Evolutionary conservation across 73 alveolate species (phyloP).

Genomic region (Paramecium primaurelia): DNA sequence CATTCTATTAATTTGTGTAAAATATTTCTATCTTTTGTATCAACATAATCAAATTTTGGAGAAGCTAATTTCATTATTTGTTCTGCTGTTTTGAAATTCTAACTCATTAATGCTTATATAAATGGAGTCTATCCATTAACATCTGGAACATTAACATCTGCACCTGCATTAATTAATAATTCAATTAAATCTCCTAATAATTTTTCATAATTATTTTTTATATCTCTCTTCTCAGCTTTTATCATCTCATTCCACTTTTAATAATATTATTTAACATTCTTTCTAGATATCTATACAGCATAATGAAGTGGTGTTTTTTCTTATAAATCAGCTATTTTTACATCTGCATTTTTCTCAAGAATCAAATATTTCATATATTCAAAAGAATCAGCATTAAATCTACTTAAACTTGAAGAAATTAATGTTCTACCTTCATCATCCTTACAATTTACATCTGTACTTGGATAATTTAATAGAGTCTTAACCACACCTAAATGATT

Average conservation of each 20-base stretch:
- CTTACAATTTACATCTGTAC: constrained; percentile 92
- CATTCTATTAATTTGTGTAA: background rate
- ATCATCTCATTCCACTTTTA: constrained; percentile 3
- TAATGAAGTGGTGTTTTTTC: constrained; percentile 90
- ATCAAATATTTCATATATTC: constrained; percentile 81
- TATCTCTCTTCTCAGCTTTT: constrained; percentile 47
- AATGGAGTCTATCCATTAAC: constrained; percentile 76
- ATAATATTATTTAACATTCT: constrained; percentile 39
- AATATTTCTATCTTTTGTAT: background rate
- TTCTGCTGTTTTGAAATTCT: background rate
- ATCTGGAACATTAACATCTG: constrained; percentile 76
- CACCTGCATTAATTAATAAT: constrained; percentile 69
- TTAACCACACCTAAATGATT: constrained; percentile 87
- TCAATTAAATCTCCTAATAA: constrained; percentile 56
- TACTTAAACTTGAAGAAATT: constrained; percentile 75
- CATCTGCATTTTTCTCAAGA: constrained; percentile 87
- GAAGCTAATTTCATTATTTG: background rate
- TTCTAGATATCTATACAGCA: constrained; percentile 64
- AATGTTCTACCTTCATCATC: constrained; percentile 94
- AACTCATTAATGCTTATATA: background rate
- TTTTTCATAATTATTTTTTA: constrained; percentile 67
- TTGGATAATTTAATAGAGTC: constrained; percentile 79
- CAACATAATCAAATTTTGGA: background rate
- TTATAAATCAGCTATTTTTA: constrained; percentile 82
- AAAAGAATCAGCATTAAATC: constrained; percentile 71